phyloP scores from a whole-genome alignment of 805 yeast genomes.

The Myxozyma lipomycoides region DNA sequence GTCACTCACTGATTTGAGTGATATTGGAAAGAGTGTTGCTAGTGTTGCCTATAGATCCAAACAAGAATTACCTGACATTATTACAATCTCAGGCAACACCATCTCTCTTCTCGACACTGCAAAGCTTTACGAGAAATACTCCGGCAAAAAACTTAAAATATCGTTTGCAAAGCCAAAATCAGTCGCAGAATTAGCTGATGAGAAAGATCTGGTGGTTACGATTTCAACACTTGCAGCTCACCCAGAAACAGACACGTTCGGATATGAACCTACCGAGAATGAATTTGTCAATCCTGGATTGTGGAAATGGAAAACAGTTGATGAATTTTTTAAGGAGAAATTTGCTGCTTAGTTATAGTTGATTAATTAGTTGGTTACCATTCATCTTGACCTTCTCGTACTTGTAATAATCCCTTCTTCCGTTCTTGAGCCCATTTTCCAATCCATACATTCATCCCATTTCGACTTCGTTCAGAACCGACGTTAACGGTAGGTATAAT shows the following conservation, averaged over 20 bases:
- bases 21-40: slow-evolving; percentile 33
- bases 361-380: too few relatives aligned
- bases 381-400: neutral
- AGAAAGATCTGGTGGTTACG: neutral
- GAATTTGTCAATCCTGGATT: slow-evolving; percentile 32
- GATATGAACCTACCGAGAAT: slow-evolving; percentile 15
- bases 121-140: slow-evolving; percentile 24
- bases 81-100: slow-evolving; percentile 24
- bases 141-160: slow-evolving; percentile 27
- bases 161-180: slow-evolving; percentile 2
- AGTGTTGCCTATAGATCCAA: slow-evolving; percentile 26
- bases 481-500: slow-evolving; percentile 74
- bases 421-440: slow-evolving; percentile 16
- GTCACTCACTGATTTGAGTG: slow-evolving; percentile 27
- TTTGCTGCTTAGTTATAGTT: too few relatives aligned
- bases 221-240: slow-evolving; percentile 10
- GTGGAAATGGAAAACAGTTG: slow-evolving; percentile 28
- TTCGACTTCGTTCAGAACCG: slow-evolving; percentile 24
- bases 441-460: slow-evolving; percentile 28
- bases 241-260: slow-evolving; percentile 16
- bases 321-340: slow-evolving; percentile 13
- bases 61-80: slow-evolving; percentile 28
- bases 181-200: slow-evolving; percentile 1
- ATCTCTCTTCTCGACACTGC: slow-evolving; percentile 22
- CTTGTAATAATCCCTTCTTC: slow-evolving; percentile 5